Evolutionary conservation across 352 stramenopile species (phyloP), one percentile per base, ranked within the genome.

Genomic region (Aphanomyces euteiches): DNA sequence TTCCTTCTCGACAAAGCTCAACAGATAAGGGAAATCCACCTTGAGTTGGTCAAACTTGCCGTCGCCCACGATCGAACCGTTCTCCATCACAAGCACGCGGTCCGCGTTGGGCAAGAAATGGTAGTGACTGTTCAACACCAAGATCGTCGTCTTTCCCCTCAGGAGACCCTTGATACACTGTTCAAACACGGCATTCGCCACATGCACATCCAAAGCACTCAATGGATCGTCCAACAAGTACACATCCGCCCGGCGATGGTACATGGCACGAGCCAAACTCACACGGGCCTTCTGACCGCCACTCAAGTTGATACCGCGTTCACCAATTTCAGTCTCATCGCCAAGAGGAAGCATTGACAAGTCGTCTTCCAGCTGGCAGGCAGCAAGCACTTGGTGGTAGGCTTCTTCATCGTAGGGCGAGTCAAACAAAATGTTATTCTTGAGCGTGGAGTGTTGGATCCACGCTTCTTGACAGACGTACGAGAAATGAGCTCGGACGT

Each of bases 341-440:
- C 90, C 90, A 48, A 82, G 85, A 4, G 94, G 88, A 21, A 99
- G 77, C 53, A 98, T 85, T 48, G 78, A 77, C 39, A 98, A 73
- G 73, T 98, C 96, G 56, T 91, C 86, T 13, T 80, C 74, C 21
- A 98, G 77, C 34, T 90, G 84, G 65, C 90, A 98, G 7, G 80
- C 79, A 38, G 76, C 75, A 40, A 95, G 79, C 50, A 92, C 84
- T 54, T 82, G 75, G 12, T 95, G 56, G 72, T 90, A 92, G 36
- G 79, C 71, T 17, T 63, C 63, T 3, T 74, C 45, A 28, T 85
- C 77, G 19, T 82, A 85, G 6, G 77, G 69, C 19, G 76, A 56
- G 5, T 77, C 84, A 48, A 85, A 85, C 40, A 66, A 74, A 47
- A 82, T 82, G 60, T 79, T 82, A 6, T 82, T 69, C 47, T 74